Conservation (phyloP, 352 stramenopile genomes). For the Phytophthora ohioensis region DNA sequence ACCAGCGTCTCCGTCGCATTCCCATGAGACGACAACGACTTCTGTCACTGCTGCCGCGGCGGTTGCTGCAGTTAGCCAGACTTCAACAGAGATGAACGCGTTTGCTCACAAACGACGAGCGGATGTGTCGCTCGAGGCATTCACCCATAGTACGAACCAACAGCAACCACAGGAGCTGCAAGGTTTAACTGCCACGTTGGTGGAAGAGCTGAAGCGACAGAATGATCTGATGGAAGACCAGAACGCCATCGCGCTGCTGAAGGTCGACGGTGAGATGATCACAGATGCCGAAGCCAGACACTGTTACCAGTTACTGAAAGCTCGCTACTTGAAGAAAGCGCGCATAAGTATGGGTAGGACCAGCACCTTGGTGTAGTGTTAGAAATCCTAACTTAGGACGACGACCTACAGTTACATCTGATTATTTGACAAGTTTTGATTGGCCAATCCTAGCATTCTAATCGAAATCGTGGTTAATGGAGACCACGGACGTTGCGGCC, state of each 20-base stretch:
- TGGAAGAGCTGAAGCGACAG: slow-evolving; percentile 63
- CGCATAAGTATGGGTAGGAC: slow-evolving; percentile 35
- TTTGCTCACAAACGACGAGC: slow-evolving; percentile 27
- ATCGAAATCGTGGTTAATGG: slow-evolving; percentile 3
- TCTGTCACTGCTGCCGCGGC: slow-evolving; percentile 16
- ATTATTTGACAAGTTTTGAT: slow-evolving; percentile 16
- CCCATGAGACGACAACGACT: slow-evolving; percentile 2
- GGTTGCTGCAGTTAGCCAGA: slow-evolving; percentile 15
- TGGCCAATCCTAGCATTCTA: slow-evolving; percentile 15
- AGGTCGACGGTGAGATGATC: slow-evolving; percentile 56
- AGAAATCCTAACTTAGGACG: not conserved
- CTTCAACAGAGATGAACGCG: slow-evolving; percentile 8
- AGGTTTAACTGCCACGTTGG: slow-evolving; percentile 44
- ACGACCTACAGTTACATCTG: slow-evolving; percentile 11
- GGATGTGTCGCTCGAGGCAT: slow-evolving; percentile 26
- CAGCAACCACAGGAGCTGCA: slow-evolving; percentile 29
- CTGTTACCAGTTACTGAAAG: slow-evolving; percentile 59
- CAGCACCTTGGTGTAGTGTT: slow-evolving; percentile 30
- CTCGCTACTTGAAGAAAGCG: slow-evolving; percentile 64
- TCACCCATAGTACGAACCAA: slow-evolving; percentile 12
- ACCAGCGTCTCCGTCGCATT: not conserved
- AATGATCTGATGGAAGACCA: slow-evolving; percentile 81
- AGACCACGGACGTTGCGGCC: slow-evolving; percentile 1
- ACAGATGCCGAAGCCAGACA: slow-evolving; percentile 59
- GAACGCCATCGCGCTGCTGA: slow-evolving; percentile 76